phyloP scores from a whole-genome alignment of 495 filamentous ascomycete genomes.

The Penicillium crystallinum region DNA sequence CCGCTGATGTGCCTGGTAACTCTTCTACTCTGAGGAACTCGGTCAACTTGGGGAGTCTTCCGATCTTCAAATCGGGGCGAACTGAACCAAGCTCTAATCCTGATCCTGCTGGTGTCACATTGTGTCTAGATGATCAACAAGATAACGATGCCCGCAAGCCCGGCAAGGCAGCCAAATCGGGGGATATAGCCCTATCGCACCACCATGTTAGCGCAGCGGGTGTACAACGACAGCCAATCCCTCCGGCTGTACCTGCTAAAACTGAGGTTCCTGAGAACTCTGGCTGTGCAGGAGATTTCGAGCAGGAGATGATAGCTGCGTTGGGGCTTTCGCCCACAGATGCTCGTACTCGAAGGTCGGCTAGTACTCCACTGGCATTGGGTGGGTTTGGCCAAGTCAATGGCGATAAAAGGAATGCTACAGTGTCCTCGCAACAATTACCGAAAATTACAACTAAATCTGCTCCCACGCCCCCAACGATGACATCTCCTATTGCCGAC shows the following conservation, averaged over 20 bases:
- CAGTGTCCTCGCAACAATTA: not conserved
- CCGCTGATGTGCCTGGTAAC: constrained; percentile 13
- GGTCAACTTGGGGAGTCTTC: constrained; percentile 20
- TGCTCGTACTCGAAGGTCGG: not conserved
- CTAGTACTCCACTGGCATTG: not conserved
- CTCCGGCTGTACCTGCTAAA: not conserved
- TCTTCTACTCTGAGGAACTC: constrained; percentile 18
- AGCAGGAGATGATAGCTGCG: constrained; percentile 24
- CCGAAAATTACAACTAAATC: not conserved
- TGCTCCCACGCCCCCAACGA: not conserved
- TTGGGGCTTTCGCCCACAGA: constrained; percentile 22
- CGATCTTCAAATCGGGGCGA: constrained; percentile 20
- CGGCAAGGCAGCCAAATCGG: constrained; percentile 3
- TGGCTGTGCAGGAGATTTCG: constrained; percentile 10
- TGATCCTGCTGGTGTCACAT: not conserved
- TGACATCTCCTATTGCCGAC: not conserved
- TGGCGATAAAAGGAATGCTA: not conserved
- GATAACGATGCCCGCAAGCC: constrained; percentile 8
- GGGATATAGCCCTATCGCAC: constrained; percentile 1
- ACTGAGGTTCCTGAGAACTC: not conserved
- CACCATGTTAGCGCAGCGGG: not conserved
- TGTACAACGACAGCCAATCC: not conserved
- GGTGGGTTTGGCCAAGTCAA: not conserved
- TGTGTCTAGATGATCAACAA: constrained; percentile 4
- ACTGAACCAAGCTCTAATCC: not conserved